Evolutionary conservation across 176 grass and related monocot genomes (phyloP).

Genomic region (Bothriochloa decipiens): DNA sequence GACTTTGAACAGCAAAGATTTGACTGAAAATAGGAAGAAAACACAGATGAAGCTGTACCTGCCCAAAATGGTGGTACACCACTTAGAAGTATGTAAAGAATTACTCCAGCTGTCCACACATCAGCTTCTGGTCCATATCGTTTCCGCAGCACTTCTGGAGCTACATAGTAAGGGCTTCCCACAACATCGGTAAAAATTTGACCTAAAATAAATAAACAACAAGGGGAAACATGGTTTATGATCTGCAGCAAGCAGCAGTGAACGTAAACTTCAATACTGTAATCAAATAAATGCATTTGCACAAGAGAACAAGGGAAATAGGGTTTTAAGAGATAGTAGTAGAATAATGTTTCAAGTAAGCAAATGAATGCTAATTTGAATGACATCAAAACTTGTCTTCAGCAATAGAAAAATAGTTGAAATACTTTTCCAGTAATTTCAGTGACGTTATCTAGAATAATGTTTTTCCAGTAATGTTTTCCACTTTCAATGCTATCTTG

Average conservation of each 20-base stretch:
- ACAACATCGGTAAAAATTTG: constrained; percentile 89
- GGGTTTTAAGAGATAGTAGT: neutral
- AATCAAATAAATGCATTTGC: neutral
- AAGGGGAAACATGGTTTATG: neutral
- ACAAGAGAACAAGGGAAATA: neutral
- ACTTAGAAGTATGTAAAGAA: constrained; percentile 83
- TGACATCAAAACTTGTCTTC: neutral
- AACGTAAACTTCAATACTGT: neutral
- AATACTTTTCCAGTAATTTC: neutral
- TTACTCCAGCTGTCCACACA: constrained; percentile 96
- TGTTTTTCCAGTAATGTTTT: neutral
- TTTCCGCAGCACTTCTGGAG: constrained; percentile 82
- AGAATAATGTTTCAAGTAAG: neutral
- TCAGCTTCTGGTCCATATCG: constrained; percentile 81
- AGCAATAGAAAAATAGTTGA: neutral
- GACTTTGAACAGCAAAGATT: neutral
- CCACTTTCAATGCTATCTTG: neutral
- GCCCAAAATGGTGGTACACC: constrained; percentile 93
- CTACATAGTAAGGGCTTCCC: constrained; percentile 91
- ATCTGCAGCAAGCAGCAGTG: neutral
- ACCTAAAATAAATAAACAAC: constrained; percentile 48
- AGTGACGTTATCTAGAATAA: neutral
- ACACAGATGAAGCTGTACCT: constrained; percentile 14
- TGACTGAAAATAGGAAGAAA: constrained; percentile 13
- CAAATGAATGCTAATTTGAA: neutral